phyloP scores from a whole-genome alignment of 169 alveolate species.

The Eimeria maxima region DNA sequence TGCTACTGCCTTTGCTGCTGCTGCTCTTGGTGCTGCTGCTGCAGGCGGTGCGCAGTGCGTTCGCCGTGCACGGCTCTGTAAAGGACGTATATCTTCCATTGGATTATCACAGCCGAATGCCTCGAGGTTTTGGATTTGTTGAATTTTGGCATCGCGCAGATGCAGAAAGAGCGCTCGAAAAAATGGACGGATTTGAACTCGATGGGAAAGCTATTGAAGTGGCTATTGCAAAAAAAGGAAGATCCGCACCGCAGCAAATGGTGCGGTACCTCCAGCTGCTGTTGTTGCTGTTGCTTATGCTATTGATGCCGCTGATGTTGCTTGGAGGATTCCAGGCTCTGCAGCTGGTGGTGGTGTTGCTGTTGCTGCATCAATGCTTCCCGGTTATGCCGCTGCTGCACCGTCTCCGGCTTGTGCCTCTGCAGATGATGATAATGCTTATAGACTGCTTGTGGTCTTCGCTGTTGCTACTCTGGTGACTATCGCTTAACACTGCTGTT shows the following conservation, averaged over 20 bases:
- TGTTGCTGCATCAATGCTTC: too few species aligned
- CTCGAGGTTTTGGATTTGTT: slow-evolving; percentile 95
- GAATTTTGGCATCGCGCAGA: slow-evolving; percentile 91
- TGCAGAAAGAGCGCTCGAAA: slow-evolving; percentile 93
- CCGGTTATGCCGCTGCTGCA: background rate
- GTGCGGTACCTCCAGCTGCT: slow-evolving; percentile 9
- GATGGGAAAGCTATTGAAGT: slow-evolving; percentile 79
- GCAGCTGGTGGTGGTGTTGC: too few species aligned
- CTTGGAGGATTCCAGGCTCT: too few species aligned
- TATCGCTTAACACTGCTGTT: background rate
- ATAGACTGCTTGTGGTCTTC: background rate
- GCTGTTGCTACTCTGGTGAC: background rate
- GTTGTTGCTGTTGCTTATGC: too few species aligned
- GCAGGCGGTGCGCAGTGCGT: slow-evolving; percentile 76
- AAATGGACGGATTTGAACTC: slow-evolving; percentile 68
- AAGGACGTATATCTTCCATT: slow-evolving; percentile 96
- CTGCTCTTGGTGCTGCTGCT: background rate
- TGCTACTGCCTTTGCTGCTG: background rate
- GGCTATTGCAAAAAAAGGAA: slow-evolving; percentile 80
- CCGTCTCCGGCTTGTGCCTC: background rate
- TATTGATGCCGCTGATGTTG: too few species aligned
- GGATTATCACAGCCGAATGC: slow-evolving; percentile 94
- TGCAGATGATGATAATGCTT: background rate
- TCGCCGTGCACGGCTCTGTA: slow-evolving; percentile 89
- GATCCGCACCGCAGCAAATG: slow-evolving; percentile 83